phyloP scores from a whole-genome alignment of 331 rosid genomes.

The Acacia pycnantha region DNA sequence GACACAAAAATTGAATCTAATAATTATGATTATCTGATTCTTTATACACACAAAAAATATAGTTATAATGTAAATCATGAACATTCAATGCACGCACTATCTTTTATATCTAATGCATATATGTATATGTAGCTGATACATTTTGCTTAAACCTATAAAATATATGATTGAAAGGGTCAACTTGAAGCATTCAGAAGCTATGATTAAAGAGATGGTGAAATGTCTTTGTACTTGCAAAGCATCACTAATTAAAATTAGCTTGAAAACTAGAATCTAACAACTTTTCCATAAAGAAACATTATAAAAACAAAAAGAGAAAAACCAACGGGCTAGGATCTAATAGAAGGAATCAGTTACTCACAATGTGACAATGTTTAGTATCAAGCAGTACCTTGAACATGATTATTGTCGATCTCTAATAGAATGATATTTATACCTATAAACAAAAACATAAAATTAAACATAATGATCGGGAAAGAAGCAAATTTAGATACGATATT shows the following conservation, averaged over 20 bases:
- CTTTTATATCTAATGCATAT: neutral
- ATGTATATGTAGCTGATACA: neutral
- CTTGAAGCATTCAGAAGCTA: neutral
- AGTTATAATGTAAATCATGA: neutral
- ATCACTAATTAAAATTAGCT: neutral
- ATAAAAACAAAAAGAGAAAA: neutral
- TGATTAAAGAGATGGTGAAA: neutral
- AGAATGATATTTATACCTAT: neutral
- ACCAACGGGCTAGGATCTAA: too few species aligned
- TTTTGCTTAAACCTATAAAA: neutral
- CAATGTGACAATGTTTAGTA: too few species aligned
- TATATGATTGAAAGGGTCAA: neutral
- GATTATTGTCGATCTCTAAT: too few species aligned
- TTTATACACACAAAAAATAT: too few species aligned
- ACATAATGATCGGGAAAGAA: neutral
- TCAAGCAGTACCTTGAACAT: too few species aligned
- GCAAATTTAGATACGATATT: neutral
- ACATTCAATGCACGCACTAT: neutral
- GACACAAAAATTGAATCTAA: too few species aligned
- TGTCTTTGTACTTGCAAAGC: conserved; percentile 18
- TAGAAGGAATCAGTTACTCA: too few species aligned
- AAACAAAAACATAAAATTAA: neutral
- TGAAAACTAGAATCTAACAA: conserved; percentile 12
- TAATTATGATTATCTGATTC: neutral
- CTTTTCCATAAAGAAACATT: neutral